phyloP scores from a whole-genome alignment of 2,329 filamentous ascomycete species.

The Botrytis sinoallii region DNA sequence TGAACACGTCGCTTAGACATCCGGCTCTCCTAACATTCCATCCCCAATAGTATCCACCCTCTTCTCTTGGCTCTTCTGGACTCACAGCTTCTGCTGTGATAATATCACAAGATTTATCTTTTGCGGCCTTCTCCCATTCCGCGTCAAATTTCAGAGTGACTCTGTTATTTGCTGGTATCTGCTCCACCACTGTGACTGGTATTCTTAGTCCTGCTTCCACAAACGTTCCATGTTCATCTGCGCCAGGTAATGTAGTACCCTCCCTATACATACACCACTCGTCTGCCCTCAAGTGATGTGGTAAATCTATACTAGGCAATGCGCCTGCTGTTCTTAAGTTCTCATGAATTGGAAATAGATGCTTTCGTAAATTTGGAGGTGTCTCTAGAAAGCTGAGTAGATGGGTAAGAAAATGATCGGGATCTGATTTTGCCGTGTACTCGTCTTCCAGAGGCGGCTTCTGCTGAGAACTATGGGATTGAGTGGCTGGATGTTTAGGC shows the following conservation, averaged over 20 bases:
- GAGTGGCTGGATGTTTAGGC: slow-evolving; percentile 24
- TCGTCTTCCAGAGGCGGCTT: slow-evolving; percentile 42
- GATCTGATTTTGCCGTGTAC: slow-evolving; percentile 67
- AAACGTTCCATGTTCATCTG: slow-evolving; percentile 46
- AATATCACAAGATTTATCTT: slow-evolving; percentile 23
- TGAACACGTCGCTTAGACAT: slow-evolving; percentile 71
- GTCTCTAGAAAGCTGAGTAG: slow-evolving; percentile 79
- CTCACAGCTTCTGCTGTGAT: slow-evolving; percentile 58
- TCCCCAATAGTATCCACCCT: slow-evolving; percentile 84
- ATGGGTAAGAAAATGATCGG: slow-evolving; percentile 76
- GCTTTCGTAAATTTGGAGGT: slow-evolving; percentile 74
- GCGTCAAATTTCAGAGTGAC: slow-evolving; percentile 67
- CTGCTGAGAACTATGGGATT: slow-evolving; percentile 40
- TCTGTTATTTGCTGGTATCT: slow-evolving; percentile 66
- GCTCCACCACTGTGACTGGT: slow-evolving; percentile 43
- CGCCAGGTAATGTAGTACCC: slow-evolving; percentile 60
- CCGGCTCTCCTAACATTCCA: slow-evolving; percentile 65
- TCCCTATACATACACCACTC: slow-evolving; percentile 81
- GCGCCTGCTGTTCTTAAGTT: slow-evolving; percentile 72
- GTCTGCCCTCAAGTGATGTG: slow-evolving; percentile 72
- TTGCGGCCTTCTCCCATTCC: slow-evolving; percentile 41
- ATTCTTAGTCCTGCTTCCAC: slow-evolving; percentile 58
- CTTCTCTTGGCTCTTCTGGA: slow-evolving; percentile 66
- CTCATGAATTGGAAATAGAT: slow-evolving; percentile 73
- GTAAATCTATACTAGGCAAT: slow-evolving; percentile 77